A percentile compares a stretch with the other conserved stretches of the same genome.
Evolutionary conservation across 2,329 filamentous ascomycete genomes (phyloP).

Genomic region (Plectosphaerella sp.): DNA sequence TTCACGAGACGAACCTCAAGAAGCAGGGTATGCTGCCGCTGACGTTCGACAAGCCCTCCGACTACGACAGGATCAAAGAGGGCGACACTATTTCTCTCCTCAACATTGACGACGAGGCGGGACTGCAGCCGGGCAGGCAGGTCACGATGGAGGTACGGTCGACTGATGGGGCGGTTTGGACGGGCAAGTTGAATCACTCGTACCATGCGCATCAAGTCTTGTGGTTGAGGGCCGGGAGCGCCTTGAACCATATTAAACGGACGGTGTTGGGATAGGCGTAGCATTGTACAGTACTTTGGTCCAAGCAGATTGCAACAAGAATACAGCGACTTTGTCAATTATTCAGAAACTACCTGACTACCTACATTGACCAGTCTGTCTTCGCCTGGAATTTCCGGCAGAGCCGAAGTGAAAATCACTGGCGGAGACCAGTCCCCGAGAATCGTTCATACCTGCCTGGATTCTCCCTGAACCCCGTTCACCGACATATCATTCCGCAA

Average conservation of each 20-base stretch:
- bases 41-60: conserved; percentile 67
- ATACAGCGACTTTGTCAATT: too few relatives aligned
- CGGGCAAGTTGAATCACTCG: conserved; percentile 23
- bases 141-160: conserved; percentile 22
- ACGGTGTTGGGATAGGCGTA: conserved; percentile 74
- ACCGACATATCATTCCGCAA: too few relatives aligned
- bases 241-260: conserved; percentile 31
- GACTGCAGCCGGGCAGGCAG: conserved; percentile 19
- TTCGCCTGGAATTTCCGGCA: too few relatives aligned
- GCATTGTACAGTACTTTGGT: conserved; percentile 17
- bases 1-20: conserved; percentile 92
- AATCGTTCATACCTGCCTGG: too few relatives aligned
- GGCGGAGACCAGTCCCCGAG: too few relatives aligned
- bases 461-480: too few relatives aligned
- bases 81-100: conserved; percentile 5
- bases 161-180: conserved; percentile 19
- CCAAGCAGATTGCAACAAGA: too few relatives aligned
- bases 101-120: conserved; percentile 7
- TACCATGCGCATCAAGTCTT: conserved; percentile 23
- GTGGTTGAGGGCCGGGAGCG: conserved; percentile 28
- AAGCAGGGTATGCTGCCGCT: conserved; percentile 60
- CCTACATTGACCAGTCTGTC: too few relatives aligned
- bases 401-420: too few relatives aligned
- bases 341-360: too few relatives aligned
- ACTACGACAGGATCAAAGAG: conserved; percentile 65